Evolutionary conservation across 257 asterid genomes (phyloP), one percentile per base, ranked within the genome.

Genomic region (Sherardia arvensis): DNA sequence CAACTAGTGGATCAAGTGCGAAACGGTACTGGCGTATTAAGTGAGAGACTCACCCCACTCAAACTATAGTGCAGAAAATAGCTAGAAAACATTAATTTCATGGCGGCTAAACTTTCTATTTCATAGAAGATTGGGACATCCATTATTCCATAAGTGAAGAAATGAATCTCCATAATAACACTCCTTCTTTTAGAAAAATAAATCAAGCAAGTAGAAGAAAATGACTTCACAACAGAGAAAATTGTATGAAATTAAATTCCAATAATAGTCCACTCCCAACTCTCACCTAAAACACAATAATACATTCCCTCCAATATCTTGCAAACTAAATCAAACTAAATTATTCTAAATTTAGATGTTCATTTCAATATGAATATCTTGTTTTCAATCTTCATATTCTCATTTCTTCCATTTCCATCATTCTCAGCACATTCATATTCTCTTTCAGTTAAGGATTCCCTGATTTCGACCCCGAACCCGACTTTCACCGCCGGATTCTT

Each of bases 401-500:
- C 40, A 8, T 53, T 62, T n/a, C 53, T 69, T 48, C 1, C 58
- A 45, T 27, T 65, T 40, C n/a, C 47, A 27, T 69, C 61, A 49
- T 65, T 38, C 14, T 34, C 33, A 8, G 51, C 51, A 27, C 28
- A 40, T 29, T 43, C 65, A 62, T 74, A 70, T 15, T 36, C 62
- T 23, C 68, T 72, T 1, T 59, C 73, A 5, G 38, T 65, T 9
- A 53, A 59, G 59, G 73, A 67, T 34, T 21, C 59, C 56, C 62
- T 67, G 23, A 7, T 60, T 63, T 73, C 76, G 5, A 55, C 62
- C 2, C 71, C 71, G 1, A 64, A 73, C 43, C 66, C 63, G 9
- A 22, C 66, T 23, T 77, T 77, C 63, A 38, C 62, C 0, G 71
- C 76, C 30, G 82, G 82, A 7, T 77, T 77, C 62, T 36, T 73